Evolutionary conservation across 176 grass and related monocot species (phyloP).

Genomic region (bread wheat (Triticum aestivum)): IWGSC_CS_RefSeq_v2.1 NC_057802.1:293138230-293138729

Average conservation of each 20-base stretch:
- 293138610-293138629: neutral
- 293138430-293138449: constrained; percentile 6
- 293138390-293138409: neutral
- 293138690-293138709: neutral
- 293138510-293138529: neutral
- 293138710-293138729: constrained; percentile 8
- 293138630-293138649: neutral
- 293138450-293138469: neutral
- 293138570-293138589: constrained; percentile 11
- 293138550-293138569: neutral
- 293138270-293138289: neutral
- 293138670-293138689: neutral
- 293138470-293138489: constrained; percentile 17
- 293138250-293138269: constrained; percentile 1
- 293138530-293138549: neutral
- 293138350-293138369: neutral
- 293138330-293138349: neutral
- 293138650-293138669: neutral
- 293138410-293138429: constrained; percentile 20
- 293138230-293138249: constrained; percentile 71
- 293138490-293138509: neutral
- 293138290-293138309: neutral
- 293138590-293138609: constrained; percentile 2
- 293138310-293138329: neutral
- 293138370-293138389: constrained; percentile 1